Base-by-base conservation (phyloP, 148 eudicot genomes). In the Rheum nobile region DNA sequence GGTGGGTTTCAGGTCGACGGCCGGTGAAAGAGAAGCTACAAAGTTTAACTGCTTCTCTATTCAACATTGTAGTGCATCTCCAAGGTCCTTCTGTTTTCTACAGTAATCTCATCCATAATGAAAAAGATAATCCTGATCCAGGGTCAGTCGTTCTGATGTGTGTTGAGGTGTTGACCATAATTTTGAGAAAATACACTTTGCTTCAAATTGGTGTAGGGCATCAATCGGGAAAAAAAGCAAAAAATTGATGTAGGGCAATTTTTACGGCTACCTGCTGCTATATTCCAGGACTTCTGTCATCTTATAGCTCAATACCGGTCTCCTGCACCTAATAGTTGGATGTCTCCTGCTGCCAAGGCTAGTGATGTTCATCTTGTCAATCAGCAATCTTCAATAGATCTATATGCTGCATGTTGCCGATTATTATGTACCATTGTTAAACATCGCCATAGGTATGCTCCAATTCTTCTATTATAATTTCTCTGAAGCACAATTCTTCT, bases 61-160 rank as follows among this genome's bases (percentile, higher is more conserved):
- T 91, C 83, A 94, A 88, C 79, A 79, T 91, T 69, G 74, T 94
- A 65, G 79, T 85, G 77, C 97, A 94, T 82, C 84, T 94, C 72
- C 97, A 87, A 80, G 93, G 90, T 39, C 87, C 93, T 34, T 42
- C 68, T 34, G 74, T 91, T 34, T 91, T 94, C 82, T 69, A 71
- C 72, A 16, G 24, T 41, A 80, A 75, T 54, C 76, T 68, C 46
- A 73, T 71, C 63, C 42, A 39, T 43, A 26, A 17, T 72, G 72
- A 76, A 54, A 71, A 72, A 57, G 70, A 72, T 82, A 71, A 67
- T 77, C 96, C 98, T 43, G 96, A 94, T 84, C 78, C 91, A 31
- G 98, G 98, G 55, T 85, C 97, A 19, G 86, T 90, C 8, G 77
- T 79, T 77, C 91, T 88, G 72, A 94, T 94, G 98, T 91, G 90